Evolutionary conservation across 306 rosid genomes (phyloP), one percentile per base, ranked within the genome.

Genomic region (Fragaria nilgerrensis): DNA sequence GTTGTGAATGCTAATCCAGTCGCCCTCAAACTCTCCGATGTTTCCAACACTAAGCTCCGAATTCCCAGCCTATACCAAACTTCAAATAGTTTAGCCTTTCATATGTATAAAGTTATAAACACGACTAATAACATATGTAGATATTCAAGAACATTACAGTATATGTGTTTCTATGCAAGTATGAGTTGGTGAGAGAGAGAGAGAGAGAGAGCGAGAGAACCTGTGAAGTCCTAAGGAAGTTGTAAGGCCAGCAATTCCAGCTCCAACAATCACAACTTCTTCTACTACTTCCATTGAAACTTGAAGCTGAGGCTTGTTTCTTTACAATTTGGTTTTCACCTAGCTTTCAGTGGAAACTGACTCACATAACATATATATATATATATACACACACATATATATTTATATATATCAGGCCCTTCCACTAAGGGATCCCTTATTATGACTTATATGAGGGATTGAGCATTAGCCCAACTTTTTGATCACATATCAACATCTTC

Each of bases 241-340:
- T 3, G 98, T n/a, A 3, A 93, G 97, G 29, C 98, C 97, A 68
- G 92, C 84, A 56, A 93, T 86, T 66, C 95, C 98, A 77, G 85
- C 98, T 80, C 98, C 97, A 17, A 93, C 96, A 75, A 93, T 91
- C 80, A 91, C 90, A 75, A 91, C 90, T 79, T 25, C 83, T 44
- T 11, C 27, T 49, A 50, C 27, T 37, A 50, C 79, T 76, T 65
- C 59, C 78, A 74, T 74, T 43, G 39, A 36, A 36, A 36, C 39
- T 36, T 36, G 39, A 36, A 36, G 5, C 6, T 36, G 39, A 36
- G 39, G 39, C 39, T 36, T 36, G 39, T 36, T 36, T 36, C 39
- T 36, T 36, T 36, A 36, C 39, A 36, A 36, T 36, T 36, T 4
- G 5, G 15, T 6, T 19, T 37, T 41, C 1, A 15, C 2, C 22